Evolutionary conservation across 805 yeast species (phyloP).

Genomic region (Wickerhamiella occidentalis): DNA sequence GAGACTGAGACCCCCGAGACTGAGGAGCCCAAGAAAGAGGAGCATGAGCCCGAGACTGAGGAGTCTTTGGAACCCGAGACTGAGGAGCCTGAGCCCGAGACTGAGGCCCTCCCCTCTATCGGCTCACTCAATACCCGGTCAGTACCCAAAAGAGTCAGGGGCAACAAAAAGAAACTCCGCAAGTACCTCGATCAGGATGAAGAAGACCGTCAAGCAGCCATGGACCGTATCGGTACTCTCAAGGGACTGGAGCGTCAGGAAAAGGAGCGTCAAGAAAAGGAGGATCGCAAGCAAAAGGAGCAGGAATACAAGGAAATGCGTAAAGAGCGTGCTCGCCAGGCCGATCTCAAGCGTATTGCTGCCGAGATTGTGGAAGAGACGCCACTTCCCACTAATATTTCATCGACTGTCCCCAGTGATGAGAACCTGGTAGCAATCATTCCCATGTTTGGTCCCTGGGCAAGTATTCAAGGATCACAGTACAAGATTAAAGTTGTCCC

Average conservation of each 20-base stretch:
- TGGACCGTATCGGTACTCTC: slow-evolving; percentile 76
- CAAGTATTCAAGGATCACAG: slow-evolving; percentile 55
- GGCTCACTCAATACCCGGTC: neutral
- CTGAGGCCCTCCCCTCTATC: too few species aligned
- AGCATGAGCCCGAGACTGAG: slow-evolving; percentile 10
- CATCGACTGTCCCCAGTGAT: slow-evolving; percentile 24
- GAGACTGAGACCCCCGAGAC: too few species aligned
- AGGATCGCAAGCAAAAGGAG: slow-evolving; percentile 29
- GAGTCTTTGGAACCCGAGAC: slow-evolving; percentile 5
- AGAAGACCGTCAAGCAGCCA: slow-evolving; percentile 60
- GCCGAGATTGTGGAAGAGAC: slow-evolving; percentile 29
- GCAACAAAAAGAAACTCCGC: slow-evolving; percentile 70
- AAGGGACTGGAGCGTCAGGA: slow-evolving; percentile 38
- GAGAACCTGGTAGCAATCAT: slow-evolving; percentile 54
- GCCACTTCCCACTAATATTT: slow-evolving; percentile 35
- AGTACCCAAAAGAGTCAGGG: slow-evolving; percentile 40
- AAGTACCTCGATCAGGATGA: slow-evolving; percentile 91
- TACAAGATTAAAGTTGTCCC: slow-evolving; percentile 79
- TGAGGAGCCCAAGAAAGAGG: too few species aligned
- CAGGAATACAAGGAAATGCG: slow-evolving; percentile 28
- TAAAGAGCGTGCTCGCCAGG: slow-evolving; percentile 34
- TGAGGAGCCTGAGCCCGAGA: slow-evolving; percentile 9
- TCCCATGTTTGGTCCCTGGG: slow-evolving; percentile 92
- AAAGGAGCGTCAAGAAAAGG: slow-evolving; percentile 29
- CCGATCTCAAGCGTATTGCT: slow-evolving; percentile 35